phyloP scores from a whole-genome alignment of 2,329 filamentous ascomycete species.

The Xenosphaeropsis pyriputrescens region DNA sequence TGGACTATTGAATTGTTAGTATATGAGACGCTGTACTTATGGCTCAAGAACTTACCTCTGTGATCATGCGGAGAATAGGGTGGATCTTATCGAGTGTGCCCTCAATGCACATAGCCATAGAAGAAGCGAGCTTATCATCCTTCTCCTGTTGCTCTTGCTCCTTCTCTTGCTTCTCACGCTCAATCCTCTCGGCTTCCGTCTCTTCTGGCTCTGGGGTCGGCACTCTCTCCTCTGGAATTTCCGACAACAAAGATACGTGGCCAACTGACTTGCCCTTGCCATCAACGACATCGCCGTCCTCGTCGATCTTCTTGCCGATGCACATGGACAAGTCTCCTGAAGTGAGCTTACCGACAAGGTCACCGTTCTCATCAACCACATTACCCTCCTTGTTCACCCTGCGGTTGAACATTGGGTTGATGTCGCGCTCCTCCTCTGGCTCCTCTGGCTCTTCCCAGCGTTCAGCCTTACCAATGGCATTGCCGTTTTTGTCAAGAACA shows the following conservation, averaged over 20 bases:
- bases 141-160: constrained; percentile 41
- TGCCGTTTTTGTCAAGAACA: constrained; percentile 62
- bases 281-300: constrained; percentile 58
- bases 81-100: constrained; percentile 73
- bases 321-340: constrained; percentile 52
- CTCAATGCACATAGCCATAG: constrained; percentile 59
- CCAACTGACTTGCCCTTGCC: constrained; percentile 51
- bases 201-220: constrained; percentile 24
- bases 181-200: constrained; percentile 24
- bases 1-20: constrained; percentile 34
- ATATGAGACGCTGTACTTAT: constrained; percentile 12
- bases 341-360: constrained; percentile 51
- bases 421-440: constrained; percentile 31
- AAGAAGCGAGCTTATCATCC: constrained; percentile 63
- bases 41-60: constrained; percentile 37
- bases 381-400: constrained; percentile 44
- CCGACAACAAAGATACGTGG: constrained; percentile 50
- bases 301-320: constrained; percentile 54
- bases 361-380: constrained; percentile 41
- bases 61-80: constrained; percentile 77
- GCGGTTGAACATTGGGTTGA: constrained; percentile 35
- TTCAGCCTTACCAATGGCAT: constrained; percentile 40
- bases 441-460: constrained; percentile 37
- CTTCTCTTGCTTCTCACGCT: constrained; percentile 33
- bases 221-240: constrained; percentile 36